Percentiles rank a stretch among this genome's conserved stretches.
Evolutionary conservation across 2,329 filamentous ascomycete genomes (phyloP).

Genomic region (Fusarium paranaense): DNA sequence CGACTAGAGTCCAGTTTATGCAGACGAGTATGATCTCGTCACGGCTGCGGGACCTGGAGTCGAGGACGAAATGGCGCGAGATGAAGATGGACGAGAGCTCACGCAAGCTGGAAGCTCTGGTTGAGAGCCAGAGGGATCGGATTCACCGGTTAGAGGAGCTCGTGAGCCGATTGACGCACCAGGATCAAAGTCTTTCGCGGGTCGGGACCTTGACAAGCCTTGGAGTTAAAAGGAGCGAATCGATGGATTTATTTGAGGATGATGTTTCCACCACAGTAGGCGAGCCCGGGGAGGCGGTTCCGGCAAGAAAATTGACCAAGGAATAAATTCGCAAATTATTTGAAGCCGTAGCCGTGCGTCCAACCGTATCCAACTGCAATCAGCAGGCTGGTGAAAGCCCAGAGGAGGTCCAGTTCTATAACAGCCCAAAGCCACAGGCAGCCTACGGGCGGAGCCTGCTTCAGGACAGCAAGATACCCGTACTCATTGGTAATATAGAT

Average conservation of each 20-base stretch:
- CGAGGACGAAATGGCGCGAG: constrained; percentile 46
- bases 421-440: constrained; percentile 95
- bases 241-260: constrained; percentile 12
- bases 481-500: constrained; percentile 83
- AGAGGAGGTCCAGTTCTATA: constrained; percentile 81
- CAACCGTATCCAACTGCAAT: constrained; percentile 59
- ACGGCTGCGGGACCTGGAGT: constrained; percentile 52
- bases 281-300: constrained; percentile 3
- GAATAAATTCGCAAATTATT: constrained; percentile 22
- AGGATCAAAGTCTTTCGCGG: constrained; percentile 23
- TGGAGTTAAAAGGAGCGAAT: constrained; percentile 18
- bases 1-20: constrained; percentile 59
- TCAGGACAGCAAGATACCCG: constrained; percentile 90
- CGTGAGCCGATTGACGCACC: constrained; percentile 24
- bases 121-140: constrained; percentile 42
- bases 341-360: constrained; percentile 61
- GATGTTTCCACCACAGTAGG: constrained; percentile 8
- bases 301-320: background rate
- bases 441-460: constrained; percentile 87
- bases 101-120: constrained; percentile 36
- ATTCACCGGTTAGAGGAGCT: constrained; percentile 38
- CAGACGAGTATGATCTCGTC: constrained; percentile 63
- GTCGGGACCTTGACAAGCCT: constrained; percentile 22
- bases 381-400: constrained; percentile 68
- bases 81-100: constrained; percentile 45